Base-by-base conservation (phyloP, 257 asterid genomes). In the Mentha longifolia region DNA sequence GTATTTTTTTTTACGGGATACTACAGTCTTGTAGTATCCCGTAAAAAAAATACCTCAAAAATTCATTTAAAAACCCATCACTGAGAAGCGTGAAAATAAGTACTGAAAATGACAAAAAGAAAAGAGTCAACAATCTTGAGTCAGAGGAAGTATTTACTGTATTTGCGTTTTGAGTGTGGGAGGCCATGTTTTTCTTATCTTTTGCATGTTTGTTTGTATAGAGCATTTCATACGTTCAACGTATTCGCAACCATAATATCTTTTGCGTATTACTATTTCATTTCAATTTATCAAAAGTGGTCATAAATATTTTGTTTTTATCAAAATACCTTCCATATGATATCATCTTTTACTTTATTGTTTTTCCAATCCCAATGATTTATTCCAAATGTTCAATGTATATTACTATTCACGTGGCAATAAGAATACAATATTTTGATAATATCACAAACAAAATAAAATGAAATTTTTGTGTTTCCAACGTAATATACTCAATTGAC, bases 381-480 rank as follows among this genome's bases (percentile, higher is more conserved):
- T 22, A 5, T 5, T 13, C 33, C 22, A 58, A 13, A 4, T 14
- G 20, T 58, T 51, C 5, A 46, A 47, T 47, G 54, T 17, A 47
- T 15, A 47, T 15, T 22, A 11, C 37, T 56, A 56, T 56, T 56
- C 37, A 55, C 1, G 9, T 55, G 61, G 61, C 15, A 22, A 55
- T 9, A 11, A 54, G 15, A 54, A 54, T 33, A 33, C 3, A 33
- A 19, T 41, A 9, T 17, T 16, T 11, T 42, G 6, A 62, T 62
- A 17, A 62, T 22, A 22, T 11, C 17, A 43, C 12, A 22, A 43
- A 43, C 4, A 22, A 13, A 9, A 7, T 6, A 0, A 13, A 13
- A 11, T 20, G 25, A 20, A 11, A 63, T 64, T 64, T 65, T 65
- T 42, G 28, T 65, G 57, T 45, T 43, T 28, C 5, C 57, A 45